Conservation (phyloP, 208 protist genomes). For the Trypanosoma theileri region DNA sequence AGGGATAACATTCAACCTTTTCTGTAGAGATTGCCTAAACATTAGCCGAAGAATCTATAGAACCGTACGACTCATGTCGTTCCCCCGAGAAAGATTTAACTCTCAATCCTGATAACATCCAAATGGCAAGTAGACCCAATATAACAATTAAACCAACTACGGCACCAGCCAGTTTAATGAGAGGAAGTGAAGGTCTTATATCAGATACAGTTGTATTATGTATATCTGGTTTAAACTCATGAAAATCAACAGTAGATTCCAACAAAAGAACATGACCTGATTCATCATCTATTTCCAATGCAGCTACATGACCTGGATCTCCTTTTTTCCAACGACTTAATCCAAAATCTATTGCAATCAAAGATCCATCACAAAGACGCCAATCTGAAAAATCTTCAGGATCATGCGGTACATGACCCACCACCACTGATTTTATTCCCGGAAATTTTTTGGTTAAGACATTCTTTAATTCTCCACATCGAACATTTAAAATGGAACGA, state of each 20-base stretch:
- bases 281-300: slow-evolving; percentile 80
- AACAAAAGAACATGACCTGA: slow-evolving; percentile 75
- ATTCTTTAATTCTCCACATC: slow-evolving; percentile 64
- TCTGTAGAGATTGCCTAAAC: not conserved
- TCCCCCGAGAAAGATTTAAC: not conserved
- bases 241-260: slow-evolving; percentile 48
- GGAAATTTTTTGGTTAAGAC: slow-evolving; percentile 76
- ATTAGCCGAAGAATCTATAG: not conserved
- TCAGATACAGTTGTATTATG: not conserved
- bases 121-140: slow-evolving; percentile 1
- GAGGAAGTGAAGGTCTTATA: slow-evolving; percentile 30
- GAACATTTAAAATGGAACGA: slow-evolving; percentile 78
- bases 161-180: slow-evolving; percentile 28
- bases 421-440: slow-evolving; percentile 81
- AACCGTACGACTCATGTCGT: slow-evolving; percentile 4
- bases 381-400: slow-evolving; percentile 76
- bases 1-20: too few relatives aligned
- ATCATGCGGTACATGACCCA: slow-evolving; percentile 88
- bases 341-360: slow-evolving; percentile 90
- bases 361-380: slow-evolving; percentile 65
- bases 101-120: not conserved
- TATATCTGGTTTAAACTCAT: slow-evolving; percentile 22
- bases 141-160: slow-evolving; percentile 30
- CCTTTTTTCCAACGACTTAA: slow-evolving; percentile 90
- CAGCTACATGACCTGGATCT: slow-evolving; percentile 81